Conservation (phyloP, 2,329 filamentous ascomycete species). For the Cladosporium cucumerinum region DNA sequence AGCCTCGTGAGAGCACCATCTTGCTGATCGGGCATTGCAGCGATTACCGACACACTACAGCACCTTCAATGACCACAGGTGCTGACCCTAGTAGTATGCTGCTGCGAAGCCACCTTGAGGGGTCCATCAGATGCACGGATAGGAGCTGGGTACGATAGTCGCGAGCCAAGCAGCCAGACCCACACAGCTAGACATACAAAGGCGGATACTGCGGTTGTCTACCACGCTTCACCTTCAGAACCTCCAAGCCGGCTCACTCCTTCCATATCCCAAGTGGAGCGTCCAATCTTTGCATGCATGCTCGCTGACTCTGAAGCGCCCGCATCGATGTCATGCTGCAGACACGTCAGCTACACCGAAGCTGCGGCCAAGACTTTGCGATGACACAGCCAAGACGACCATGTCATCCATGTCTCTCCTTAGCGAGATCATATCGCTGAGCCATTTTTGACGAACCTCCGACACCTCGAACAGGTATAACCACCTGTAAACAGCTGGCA, state of each 20-base stretch:
- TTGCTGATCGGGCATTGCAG: not conserved
- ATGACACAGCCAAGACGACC: conserved; percentile 9
- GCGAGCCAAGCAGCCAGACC: not conserved
- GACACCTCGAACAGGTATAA: not conserved
- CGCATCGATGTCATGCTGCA: conserved; percentile 13
- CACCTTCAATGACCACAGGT: not conserved
- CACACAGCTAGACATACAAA: not conserved
- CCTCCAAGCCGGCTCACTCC: not conserved
- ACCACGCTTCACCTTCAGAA: not conserved
- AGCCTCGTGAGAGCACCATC: not conserved
- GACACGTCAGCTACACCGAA: conserved; percentile 2
- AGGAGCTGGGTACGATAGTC: not conserved
- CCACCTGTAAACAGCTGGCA: not conserved
- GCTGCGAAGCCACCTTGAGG: not conserved
- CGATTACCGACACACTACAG: not conserved
- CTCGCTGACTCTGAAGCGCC: conserved; percentile 4
- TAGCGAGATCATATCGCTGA: not conserved
- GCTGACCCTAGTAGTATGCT: not conserved
- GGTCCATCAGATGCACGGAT: not conserved
- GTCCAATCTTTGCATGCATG: not conserved
- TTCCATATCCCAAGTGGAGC: conserved; percentile 6
- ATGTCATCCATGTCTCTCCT: not conserved
- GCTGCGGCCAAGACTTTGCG: conserved; percentile 13
- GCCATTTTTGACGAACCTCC: not conserved
- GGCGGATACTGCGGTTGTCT: conserved; percentile 5